Conservation (phyloP, 1,284 basidiomycete genomes). For the Tremellales sp. region DNA sequence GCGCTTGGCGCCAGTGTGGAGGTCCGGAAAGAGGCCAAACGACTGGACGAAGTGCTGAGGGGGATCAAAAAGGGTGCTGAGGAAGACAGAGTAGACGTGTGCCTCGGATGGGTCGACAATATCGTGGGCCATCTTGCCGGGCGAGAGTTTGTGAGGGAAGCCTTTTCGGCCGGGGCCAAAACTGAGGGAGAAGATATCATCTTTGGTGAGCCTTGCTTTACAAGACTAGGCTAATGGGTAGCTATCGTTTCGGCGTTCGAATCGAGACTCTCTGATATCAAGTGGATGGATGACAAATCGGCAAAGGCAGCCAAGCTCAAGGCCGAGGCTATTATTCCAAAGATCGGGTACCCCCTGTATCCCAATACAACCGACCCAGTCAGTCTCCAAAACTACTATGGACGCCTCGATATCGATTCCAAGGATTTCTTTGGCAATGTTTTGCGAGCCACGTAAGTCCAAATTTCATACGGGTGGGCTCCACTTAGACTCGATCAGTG, state of each 20-base stretch:
- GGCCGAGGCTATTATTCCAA: slow-evolving; percentile 49
- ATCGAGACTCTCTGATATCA: slow-evolving; percentile 65
- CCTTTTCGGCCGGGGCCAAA: slow-evolving; percentile 77
- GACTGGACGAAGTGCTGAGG: slow-evolving; percentile 65
- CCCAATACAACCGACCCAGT: slow-evolving; percentile 73
- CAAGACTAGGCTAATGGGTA: slow-evolving; percentile 24
- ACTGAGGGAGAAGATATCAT: slow-evolving; percentile 80
- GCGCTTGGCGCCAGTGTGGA: slow-evolving; percentile 69
- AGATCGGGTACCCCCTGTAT: slow-evolving; percentile 66
- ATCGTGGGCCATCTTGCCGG: slow-evolving; percentile 55
- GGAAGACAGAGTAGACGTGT: slow-evolving; percentile 70
- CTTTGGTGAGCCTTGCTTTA: slow-evolving; percentile 53
- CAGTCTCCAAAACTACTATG: slow-evolving; percentile 73
- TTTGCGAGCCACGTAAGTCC: slow-evolving; percentile 25
- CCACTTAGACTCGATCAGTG: too few relatives aligned
- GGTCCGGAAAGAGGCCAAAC: slow-evolving; percentile 67
- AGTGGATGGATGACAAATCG: slow-evolving; percentile 90
- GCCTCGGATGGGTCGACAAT: slow-evolving; percentile 49
- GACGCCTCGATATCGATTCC: slow-evolving; percentile 60
- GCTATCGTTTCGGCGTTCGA: slow-evolving; percentile 84
- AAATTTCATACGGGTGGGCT: too few relatives aligned
- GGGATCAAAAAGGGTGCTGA: slow-evolving; percentile 85
- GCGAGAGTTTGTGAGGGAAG: slow-evolving; percentile 72
- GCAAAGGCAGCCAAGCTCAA: slow-evolving; percentile 80
- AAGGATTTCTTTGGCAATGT: slow-evolving; percentile 79